Evolutionary conservation across 2,329 filamentous ascomycete genomes (phyloP).

Genomic region (Thyridium curvatum): DNA sequence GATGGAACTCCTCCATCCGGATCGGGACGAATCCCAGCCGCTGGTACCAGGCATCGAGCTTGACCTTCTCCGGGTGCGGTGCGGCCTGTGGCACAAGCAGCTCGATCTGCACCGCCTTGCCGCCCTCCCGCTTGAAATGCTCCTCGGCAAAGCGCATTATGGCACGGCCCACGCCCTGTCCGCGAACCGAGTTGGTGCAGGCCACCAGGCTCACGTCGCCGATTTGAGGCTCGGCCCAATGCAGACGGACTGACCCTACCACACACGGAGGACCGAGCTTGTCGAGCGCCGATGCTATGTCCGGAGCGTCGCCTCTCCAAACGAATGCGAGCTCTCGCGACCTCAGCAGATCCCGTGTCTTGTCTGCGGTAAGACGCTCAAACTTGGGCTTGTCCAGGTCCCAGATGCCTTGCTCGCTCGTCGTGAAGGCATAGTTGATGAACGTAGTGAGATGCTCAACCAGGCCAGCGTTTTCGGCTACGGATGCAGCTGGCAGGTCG

Average conservation of each 20-base stretch:
- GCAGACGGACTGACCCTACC: conserved; percentile 18
- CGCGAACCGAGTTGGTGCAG: conserved; percentile 12
- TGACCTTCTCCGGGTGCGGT: conserved; percentile 17
- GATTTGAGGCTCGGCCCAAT: conserved; percentile 5
- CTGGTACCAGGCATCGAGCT: conserved; percentile 20
- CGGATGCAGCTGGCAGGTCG: neutral
- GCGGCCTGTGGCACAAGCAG: conserved; percentile 16
- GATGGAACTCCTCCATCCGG: conserved; percentile 11
- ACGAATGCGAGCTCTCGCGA: conserved; percentile 16
- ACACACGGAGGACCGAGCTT: neutral
- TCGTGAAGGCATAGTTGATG: conserved; percentile 8
- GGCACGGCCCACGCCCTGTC: conserved; percentile 16
- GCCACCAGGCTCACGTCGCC: conserved; percentile 21
- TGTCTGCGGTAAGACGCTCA: conserved; percentile 4
- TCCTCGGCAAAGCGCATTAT: conserved; percentile 20
- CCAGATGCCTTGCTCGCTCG: conserved; percentile 8
- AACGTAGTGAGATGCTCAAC: conserved; percentile 3
- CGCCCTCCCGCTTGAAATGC: conserved; percentile 6
- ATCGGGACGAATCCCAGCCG: conserved; percentile 15
- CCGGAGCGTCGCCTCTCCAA: conserved; percentile 2
- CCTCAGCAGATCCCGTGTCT: conserved; percentile 12
- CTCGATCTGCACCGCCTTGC: conserved; percentile 12
- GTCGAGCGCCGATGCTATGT: neutral
- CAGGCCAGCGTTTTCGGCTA: conserved; percentile 1
- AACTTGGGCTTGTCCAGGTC: neutral